Evolutionary conservation across 495 filamentous ascomycete species (phyloP), one percentile per base, ranked within the genome.

Genomic region (Trichodelitschia bisporula): DNA sequence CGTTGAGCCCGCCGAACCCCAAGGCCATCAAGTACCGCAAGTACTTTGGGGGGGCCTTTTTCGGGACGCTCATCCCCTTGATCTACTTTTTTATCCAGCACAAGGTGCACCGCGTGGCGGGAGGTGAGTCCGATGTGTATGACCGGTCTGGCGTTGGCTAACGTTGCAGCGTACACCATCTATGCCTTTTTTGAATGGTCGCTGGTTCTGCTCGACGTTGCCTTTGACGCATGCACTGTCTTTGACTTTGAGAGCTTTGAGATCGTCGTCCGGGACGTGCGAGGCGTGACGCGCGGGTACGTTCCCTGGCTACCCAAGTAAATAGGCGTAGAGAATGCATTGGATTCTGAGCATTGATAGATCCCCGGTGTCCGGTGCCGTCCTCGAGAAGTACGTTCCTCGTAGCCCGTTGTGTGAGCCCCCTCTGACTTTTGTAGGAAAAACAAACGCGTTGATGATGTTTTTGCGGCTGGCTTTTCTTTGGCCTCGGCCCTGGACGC

Each of bases 101-200:
- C 57, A 99, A 97, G 52, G 74, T 99, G 27, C 82, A 95, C 48
- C 79, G 72, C 38, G 68, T 95, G 36, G 54, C 89, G 25, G 86
- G 86, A 69, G 86, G 86, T 95, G 59, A 55, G 69, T 50, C 32
- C 32, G 2, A 10, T 13, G 15, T 15, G 10, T 14, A 3, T 26
- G 2, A 15, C n/a, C n/a, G n/a, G n/a, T n/a, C n/a, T n/a, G n/a
- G n/a, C n/a, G n/a, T n/a, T n/a, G n/a, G n/a, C n/a, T n/a, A n/a
- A n/a, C n/a, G n/a, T n/a, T 13, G 14, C 42, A 93, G 86, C 86
- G 15, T 99, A 99, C 48, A 95, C 86, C n/a, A 91, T 62, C 23
- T 99, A 99, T 50, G 69, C 86, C 29, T 91, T 99, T 55, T 91
- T 95, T 50, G 86, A 99, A 49, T 99, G 86, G 86, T 62, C 82